Base-by-base conservation (phyloP, 306 rosid species). In the Abrus precatorius region DNA sequence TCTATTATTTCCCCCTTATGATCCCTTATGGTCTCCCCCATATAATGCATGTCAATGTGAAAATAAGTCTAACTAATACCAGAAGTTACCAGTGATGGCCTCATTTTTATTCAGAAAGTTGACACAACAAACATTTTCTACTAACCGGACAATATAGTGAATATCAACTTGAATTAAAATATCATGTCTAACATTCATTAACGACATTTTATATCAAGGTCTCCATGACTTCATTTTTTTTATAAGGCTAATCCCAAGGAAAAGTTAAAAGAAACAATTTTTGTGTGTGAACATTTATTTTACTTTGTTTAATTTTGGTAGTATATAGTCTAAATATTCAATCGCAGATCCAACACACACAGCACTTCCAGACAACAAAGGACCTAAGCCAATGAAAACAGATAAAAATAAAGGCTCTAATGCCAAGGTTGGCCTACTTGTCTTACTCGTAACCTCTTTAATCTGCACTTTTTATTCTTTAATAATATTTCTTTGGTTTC, bases 361-460 rank as follows among this genome's bases (percentile, higher is more conserved):
- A 27, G 9, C 5, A 9, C 3, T 3, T 3, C 5, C 5, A 41
- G 27, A 4, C 47, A 50, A 38, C 32, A 43, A 5, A 43, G 59
- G 34, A 6, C 3, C 30, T 78, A 9, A 14, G 11, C 14, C 77
- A 68, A 59, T 48, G 43, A 57, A 77, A 75, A 69, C 81, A 66
- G 63, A 81, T 56, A 5, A 81, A 82, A 61, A 52, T 69, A 52
- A 28, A 65, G 79, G 57, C 8, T 81, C 77, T 69, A 48, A 66
- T 82, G 69, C 28, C 11, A 78, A 78, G 83, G 80, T 71, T 72
- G 9, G 12, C 75, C 36, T 65, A 49, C 49, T 63, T 64, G 55
- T 65, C 59, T 65, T 67, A 12, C 8, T 38, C 41, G 6, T 4
- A 47, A 1, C 0, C 52, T 47, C 2, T 34, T 47, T 56, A 69